Evolutionary conservation across 1,139 yeast species (phyloP).

Genomic region (Blastobotrys indianensis): DNA sequence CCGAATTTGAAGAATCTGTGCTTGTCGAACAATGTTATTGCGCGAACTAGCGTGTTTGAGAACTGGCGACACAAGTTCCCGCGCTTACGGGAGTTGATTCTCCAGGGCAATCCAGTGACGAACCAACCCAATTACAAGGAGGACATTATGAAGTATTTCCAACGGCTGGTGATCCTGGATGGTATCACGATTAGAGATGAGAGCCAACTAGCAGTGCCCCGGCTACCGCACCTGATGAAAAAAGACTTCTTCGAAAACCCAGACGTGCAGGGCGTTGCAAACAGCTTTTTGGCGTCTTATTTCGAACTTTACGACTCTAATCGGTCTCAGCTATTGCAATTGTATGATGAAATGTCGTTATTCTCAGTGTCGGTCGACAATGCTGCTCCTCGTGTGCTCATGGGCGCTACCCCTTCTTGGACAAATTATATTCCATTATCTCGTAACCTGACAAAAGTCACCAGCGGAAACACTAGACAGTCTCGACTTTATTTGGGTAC

Average conservation of each 20-base stretch:
- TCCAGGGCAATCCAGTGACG: slow-evolving; percentile 72
- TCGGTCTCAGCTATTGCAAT: slow-evolving; percentile 58
- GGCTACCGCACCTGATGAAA: slow-evolving; percentile 42
- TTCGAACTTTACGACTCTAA: slow-evolving; percentile 77
- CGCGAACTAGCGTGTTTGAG: slow-evolving; percentile 56
- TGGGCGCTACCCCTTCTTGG: slow-evolving; percentile 24
- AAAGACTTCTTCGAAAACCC: slow-evolving; percentile 75
- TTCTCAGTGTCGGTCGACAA: slow-evolving; percentile 64
- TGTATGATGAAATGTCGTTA: slow-evolving; percentile 80
- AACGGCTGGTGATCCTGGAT: slow-evolving; percentile 71
- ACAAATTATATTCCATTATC: slow-evolving; percentile 46
- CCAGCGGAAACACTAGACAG: slow-evolving; percentile 50
- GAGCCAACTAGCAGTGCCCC: slow-evolving; percentile 44
- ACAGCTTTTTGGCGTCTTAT: slow-evolving; percentile 69
- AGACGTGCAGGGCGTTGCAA: slow-evolving; percentile 64
- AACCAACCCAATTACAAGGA: slow-evolving; percentile 46
- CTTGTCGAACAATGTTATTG: slow-evolving; percentile 65
- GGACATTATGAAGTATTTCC: slow-evolving; percentile 68
- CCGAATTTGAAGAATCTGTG: slow-evolving; percentile 77
- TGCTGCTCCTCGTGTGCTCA: slow-evolving; percentile 38
- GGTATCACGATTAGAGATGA: slow-evolving; percentile 76
- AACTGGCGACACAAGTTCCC: slow-evolving; percentile 74
- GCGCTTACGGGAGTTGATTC: slow-evolving; percentile 64
- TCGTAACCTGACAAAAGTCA: slow-evolving; percentile 67
- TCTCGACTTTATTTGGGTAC: slow-evolving; percentile 66